Percentiles rank a stretch among this genome's conserved stretches.
Conservation (phyloP, 2,329 filamentous ascomycete species). For the Fusarium globosum region DNA sequence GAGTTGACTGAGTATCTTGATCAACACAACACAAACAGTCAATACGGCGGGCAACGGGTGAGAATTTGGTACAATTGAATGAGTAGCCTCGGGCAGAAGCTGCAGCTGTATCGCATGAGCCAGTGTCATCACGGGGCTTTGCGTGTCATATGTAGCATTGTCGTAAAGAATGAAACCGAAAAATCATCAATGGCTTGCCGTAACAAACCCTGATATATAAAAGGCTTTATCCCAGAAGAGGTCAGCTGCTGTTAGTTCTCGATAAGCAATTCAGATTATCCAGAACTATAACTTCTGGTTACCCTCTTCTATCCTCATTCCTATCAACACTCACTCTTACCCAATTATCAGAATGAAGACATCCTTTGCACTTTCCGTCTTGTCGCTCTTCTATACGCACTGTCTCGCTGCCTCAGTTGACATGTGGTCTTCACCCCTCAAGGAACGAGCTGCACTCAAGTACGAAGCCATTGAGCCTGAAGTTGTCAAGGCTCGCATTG, state of each 20-base stretch:
- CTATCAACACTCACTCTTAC: not conserved
- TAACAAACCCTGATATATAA: constrained; percentile 21
- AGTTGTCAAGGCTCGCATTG: constrained; percentile 37
- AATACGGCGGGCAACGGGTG: constrained; percentile 6
- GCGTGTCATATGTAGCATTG: constrained; percentile 28
- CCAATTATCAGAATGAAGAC: constrained; percentile 34
- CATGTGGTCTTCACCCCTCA: constrained; percentile 37
- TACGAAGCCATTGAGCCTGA: constrained; percentile 35
- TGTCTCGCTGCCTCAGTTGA: constrained; percentile 38
- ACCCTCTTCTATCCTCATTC: not conserved
- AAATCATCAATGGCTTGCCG: not conserved
- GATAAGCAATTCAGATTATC: not conserved
- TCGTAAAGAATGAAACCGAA: not conserved
- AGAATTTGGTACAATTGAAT: constrained; percentile 9
- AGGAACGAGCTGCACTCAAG: constrained; percentile 17
- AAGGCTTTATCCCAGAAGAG: constrained; percentile 12
- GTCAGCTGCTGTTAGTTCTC: constrained; percentile 7
- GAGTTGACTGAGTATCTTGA: not conserved
- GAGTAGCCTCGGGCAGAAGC: constrained; percentile 16
- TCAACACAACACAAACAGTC: constrained; percentile 3
- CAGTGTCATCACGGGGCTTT: constrained; percentile 27
- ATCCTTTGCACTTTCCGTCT: constrained; percentile 4
- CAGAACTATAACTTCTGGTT: not conserved
- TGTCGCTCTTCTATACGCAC: constrained; percentile 22
- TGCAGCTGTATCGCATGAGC: constrained; percentile 27